These are phyloP conservation scores for Arthroderma uncinatum DNA, from an alignment of 2,329 filamentous ascomycete genomes.

Conservation along the genomic window DNA sequence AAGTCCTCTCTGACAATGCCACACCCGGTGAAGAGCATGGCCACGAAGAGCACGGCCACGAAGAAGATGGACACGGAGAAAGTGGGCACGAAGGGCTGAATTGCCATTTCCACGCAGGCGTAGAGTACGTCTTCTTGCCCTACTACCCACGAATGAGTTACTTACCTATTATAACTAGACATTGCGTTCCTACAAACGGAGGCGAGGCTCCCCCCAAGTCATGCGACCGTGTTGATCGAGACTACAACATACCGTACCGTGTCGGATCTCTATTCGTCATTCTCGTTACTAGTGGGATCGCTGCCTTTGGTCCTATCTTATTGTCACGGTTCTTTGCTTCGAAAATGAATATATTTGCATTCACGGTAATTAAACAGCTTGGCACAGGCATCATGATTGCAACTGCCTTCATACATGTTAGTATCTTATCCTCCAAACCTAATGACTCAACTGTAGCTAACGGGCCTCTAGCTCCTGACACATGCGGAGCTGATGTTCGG, in stretches of 20 bases:
- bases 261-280: conserved; percentile 64
- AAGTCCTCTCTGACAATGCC: conserved; percentile 36
- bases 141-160: not conserved
- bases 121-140: conserved; percentile 47
- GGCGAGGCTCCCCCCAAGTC: conserved; percentile 24
- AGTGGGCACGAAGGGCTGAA: conserved; percentile 28
- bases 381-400: conserved; percentile 63
- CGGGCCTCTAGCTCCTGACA: conserved; percentile 51
- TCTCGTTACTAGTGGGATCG: conserved; percentile 55
- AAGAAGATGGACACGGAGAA: conserved; percentile 20
- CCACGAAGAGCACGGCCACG: conserved; percentile 22
- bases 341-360: conserved; percentile 39
- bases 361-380: conserved; percentile 50
- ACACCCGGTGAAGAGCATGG: conserved; percentile 11
- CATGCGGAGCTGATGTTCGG: conserved; percentile 62
- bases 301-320: conserved; percentile 58
- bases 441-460: not conserved
- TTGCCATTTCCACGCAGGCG: conserved; percentile 65
- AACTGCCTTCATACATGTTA: conserved; percentile 57
- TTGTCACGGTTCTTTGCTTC: conserved; percentile 47
- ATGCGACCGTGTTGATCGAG: conserved; percentile 42
- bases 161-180: conserved; percentile 15
- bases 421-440: conserved; percentile 18
- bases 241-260: conserved; percentile 58
- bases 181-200: conserved; percentile 46